Conservation (phyloP, 140 eudicot genomes). For the Bidens hawaiensis region DNA sequence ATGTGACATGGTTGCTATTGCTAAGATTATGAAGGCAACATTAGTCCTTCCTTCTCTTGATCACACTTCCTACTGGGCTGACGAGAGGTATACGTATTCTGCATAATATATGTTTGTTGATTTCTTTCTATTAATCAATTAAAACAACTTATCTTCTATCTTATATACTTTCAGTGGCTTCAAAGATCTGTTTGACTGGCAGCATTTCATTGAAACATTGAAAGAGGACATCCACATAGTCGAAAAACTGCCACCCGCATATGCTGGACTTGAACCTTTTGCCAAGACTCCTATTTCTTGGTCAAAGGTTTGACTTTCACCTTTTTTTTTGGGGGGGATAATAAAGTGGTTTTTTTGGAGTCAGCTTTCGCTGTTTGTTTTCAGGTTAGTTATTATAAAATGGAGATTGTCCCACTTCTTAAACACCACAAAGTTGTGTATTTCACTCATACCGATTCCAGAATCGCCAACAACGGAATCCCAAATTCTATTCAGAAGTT, state of each 20-base stretch:
- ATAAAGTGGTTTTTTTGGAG: not conserved
- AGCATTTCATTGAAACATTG: conserved; percentile 79
- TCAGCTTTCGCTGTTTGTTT: conserved; percentile 11
- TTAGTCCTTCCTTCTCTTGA: conserved; percentile 97
- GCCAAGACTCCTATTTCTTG: conserved; percentile 95
- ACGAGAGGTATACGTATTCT: conserved; percentile 73
- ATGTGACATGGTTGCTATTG: conserved; percentile 99
- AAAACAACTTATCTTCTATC: not conserved
- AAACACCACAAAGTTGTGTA: conserved; percentile 94
- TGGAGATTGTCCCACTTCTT: conserved; percentile 90
- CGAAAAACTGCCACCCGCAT: conserved; percentile 67
- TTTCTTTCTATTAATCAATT: not conserved
- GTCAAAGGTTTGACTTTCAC: conserved; percentile 73
- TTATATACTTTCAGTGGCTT: conserved; percentile 64
- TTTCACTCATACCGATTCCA: conserved; percentile 92
- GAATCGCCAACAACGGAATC: conserved; percentile 88
- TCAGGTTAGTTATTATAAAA: conserved; percentile 83
- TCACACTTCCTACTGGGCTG: conserved; percentile 99
- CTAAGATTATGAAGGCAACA: conserved; percentile 90
- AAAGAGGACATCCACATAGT: conserved; percentile 83
- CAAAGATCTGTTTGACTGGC: conserved; percentile 97
- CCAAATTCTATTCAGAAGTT: conserved; percentile 79
- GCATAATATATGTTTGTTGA: not conserved
- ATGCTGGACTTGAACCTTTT: conserved; percentile 76
- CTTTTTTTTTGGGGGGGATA: not conserved